Conservation (phyloP, 2,329 filamentous ascomycete species). For the Arthroderma sp. region DNA sequence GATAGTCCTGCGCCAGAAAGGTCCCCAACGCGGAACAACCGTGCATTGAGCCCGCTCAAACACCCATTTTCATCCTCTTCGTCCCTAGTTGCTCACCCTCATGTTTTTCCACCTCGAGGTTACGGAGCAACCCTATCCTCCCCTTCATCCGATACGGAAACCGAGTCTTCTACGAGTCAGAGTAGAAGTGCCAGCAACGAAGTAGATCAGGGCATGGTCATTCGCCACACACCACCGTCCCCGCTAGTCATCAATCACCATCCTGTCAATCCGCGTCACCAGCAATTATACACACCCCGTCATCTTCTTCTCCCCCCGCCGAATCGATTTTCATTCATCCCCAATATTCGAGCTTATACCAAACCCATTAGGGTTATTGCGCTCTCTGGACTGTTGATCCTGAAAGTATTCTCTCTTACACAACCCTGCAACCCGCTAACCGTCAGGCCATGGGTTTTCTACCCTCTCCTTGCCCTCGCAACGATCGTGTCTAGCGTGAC, state of each 20-base stretch:
- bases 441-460: conserved; percentile 49
- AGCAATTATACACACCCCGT: conserved; percentile 7
- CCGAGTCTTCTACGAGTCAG: background rate
- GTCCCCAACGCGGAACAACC: conserved; percentile 3
- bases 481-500: conserved; percentile 44
- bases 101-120: too few relatives aligned
- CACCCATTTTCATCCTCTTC: too few relatives aligned
- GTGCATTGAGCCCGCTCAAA: too few relatives aligned
- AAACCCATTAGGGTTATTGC: conserved; percentile 31
- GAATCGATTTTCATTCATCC: conserved; percentile 18
- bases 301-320: conserved; percentile 32
- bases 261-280: background rate
- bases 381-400: conserved; percentile 46
- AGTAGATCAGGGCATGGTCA: background rate
- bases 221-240: conserved; percentile 1
- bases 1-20: conserved; percentile 19
- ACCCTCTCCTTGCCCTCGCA: conserved; percentile 56
- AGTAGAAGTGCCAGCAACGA: too few relatives aligned
- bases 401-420: conserved; percentile 54
- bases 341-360: too few relatives aligned
- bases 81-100: too few relatives aligned
- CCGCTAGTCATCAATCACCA: background rate
- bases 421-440: conserved; percentile 60
- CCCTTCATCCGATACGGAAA: background rate
- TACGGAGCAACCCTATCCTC: background rate